These are phyloP conservation scores for Stachybotrys chlorohalonatus DNA, from an alignment of 2,329 filamentous ascomycete species.

Conservation along the genomic window DNA sequence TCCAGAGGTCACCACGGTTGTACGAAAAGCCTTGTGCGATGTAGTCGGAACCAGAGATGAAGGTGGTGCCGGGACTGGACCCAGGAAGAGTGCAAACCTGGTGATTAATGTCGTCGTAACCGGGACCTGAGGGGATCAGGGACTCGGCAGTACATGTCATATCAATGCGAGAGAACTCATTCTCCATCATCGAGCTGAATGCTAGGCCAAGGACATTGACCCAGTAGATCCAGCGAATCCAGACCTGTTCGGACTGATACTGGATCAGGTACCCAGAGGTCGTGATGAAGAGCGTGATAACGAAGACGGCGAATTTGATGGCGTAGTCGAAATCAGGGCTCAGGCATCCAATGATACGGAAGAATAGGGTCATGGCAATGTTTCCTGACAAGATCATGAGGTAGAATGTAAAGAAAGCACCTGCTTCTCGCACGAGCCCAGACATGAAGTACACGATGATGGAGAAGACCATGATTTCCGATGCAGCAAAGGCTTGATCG, in stretches of 20 bases:
- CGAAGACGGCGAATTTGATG: slow-evolving; percentile 69
- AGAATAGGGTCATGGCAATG: slow-evolving; percentile 68
- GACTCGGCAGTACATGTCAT: slow-evolving; percentile 60
- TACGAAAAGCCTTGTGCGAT: slow-evolving; percentile 62
- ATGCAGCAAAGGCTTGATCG: slow-evolving; percentile 63
- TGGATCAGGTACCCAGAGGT: slow-evolving; percentile 81
- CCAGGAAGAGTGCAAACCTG: slow-evolving; percentile 78
- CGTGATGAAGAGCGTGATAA: slow-evolving; percentile 74
- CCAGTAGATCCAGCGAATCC: slow-evolving; percentile 75
- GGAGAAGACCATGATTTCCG: slow-evolving; percentile 62
- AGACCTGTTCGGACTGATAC: slow-evolving; percentile 63
- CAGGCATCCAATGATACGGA: slow-evolving; percentile 64
- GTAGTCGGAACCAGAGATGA: slow-evolving; percentile 60
- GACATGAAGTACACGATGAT: slow-evolving; percentile 77
- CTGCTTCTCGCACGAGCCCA: slow-evolving; percentile 57
- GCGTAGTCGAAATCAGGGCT: slow-evolving; percentile 80
- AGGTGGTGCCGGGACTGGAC: slow-evolving; percentile 52
- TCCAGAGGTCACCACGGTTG: slow-evolving; percentile 59
- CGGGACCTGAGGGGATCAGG: slow-evolving; percentile 61
- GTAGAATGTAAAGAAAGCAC: slow-evolving; percentile 71
- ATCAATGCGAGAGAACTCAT: slow-evolving; percentile 65
- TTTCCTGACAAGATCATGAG: slow-evolving; percentile 61
- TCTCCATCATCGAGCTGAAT: slow-evolving; percentile 75
- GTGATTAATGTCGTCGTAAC: slow-evolving; percentile 61
- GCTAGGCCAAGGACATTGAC: slow-evolving; percentile 66